Evolutionary conservation across 371 early-diverging fungal species (phyloP), one percentile per base, ranked within the genome.

Genomic region (Dinochytrium kinnereticum): DNA sequence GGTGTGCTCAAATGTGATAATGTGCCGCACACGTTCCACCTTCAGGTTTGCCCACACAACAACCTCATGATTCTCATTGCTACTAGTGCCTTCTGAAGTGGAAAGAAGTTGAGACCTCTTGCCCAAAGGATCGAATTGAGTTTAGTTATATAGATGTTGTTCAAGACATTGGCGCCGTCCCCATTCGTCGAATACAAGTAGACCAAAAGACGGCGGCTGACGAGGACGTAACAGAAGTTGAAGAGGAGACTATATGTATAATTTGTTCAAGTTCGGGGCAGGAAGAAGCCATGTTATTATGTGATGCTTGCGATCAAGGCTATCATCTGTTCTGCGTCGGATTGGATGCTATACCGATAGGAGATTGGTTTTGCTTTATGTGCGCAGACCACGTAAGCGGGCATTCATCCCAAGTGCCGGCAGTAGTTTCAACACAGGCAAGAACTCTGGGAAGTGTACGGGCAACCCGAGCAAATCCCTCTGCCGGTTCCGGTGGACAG

Each of bases 341-440:
- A 28, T 37, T 69, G 2, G 53, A 69, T 10, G 31, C 69, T 17
- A 28, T 69, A 17, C 69, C 69, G 1, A 5, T 24, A 5, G 69
- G 69, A 17, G 69, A 69, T 30, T 69, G 69, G 69, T 69, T 53
- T 33, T 69, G 69, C 38, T 30, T 7, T 30, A 30, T 50, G 31
- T 69, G 69, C 37, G 36, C 36, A 13, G 69, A 50, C 2, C 2
- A 28, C 5, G n/a, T n/a, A n/a, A n/a, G n/a, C n/a, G n/a, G n/a
- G n/a, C n/a, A n/a, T n/a, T n/a, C n/a, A n/a, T n/a, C n/a, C n/a
- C n/a, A n/a, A n/a, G n/a, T n/a, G n/a, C n/a, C n/a, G n/a, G n/a
- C n/a, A n/a, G n/a, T n/a, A n/a, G n/a, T n/a, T n/a, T n/a, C n/a
- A n/a, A n/a, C n/a, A n/a, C n/a, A n/a, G n/a, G n/a, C n/a, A n/a